A percentile compares a stretch with the other conserved stretches of the same genome.
Evolutionary conservation across 1,284 basidiomycete species (phyloP).

Genomic region (Vanrija pseudolonga): DNA sequence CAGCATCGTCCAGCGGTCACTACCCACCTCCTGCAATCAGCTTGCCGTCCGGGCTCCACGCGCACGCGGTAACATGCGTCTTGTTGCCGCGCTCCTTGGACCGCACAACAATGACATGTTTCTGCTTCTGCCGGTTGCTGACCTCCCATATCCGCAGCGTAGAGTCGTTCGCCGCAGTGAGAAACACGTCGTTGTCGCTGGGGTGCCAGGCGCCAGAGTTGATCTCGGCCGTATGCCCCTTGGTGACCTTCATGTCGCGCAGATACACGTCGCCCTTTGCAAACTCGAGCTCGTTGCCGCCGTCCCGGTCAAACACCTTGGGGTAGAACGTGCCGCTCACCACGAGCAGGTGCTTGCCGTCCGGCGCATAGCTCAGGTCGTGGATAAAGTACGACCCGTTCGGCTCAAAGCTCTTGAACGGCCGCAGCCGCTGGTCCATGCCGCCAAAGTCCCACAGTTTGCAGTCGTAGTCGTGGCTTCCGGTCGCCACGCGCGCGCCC

Average conservation of each 20-base stretch:
- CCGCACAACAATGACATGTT: constrained; percentile 90
- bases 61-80: constrained; percentile 83
- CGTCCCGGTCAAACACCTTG: constrained; percentile 83
- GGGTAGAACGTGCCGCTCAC: constrained; percentile 84
- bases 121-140: constrained; percentile 82
- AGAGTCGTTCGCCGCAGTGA: constrained; percentile 90
- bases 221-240: constrained; percentile 89
- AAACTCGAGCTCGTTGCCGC: constrained; percentile 83
- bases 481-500: constrained; percentile 84
- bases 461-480: constrained; percentile 93
- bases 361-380: constrained; percentile 80
- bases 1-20: constrained; percentile 1
- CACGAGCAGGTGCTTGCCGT: constrained; percentile 77
- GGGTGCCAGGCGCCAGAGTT: constrained; percentile 91
- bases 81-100: constrained; percentile 92
- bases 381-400: constrained; percentile 88
- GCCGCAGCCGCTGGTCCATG: constrained; percentile 78
- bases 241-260: constrained; percentile 95
- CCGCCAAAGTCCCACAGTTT: constrained; percentile 99
- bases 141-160: constrained; percentile 95
- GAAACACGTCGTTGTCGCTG: constrained; percentile 71
- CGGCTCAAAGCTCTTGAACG: constrained; percentile 94
- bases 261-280: constrained; percentile 97
- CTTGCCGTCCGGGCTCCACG: constrained; percentile 79
- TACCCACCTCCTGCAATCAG: constrained; percentile 76